phyloP scores from a whole-genome alignment of 441 rosid genomes.

The Dalechampia spathulata region DNA sequence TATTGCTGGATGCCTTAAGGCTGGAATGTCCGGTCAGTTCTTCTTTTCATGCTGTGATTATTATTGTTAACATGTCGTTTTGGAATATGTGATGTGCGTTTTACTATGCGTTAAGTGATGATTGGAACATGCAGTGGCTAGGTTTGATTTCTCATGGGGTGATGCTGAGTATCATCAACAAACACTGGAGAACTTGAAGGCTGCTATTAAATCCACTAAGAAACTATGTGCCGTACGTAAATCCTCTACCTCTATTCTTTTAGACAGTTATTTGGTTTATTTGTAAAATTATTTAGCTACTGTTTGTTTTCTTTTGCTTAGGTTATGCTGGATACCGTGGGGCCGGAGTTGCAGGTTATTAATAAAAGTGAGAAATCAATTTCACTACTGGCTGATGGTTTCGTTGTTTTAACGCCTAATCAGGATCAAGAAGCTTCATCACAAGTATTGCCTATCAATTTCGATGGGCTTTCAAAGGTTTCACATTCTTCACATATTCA shows the following conservation, averaged over 20 bases:
- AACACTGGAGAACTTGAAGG: slow-evolving; percentile 77
- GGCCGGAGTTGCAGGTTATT: slow-evolving; percentile 85
- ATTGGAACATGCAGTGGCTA: slow-evolving; percentile 79
- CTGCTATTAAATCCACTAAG: slow-evolving; percentile 75
- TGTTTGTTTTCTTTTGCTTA: slow-evolving; percentile 13
- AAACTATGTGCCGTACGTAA: slow-evolving; percentile 88
- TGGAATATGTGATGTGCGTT: not conserved
- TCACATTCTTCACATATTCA: too few species aligned
- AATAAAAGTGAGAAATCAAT: slow-evolving; percentile 69
- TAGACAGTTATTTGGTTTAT: not conserved
- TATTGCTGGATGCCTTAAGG: slow-evolving; percentile 78
- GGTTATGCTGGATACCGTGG: slow-evolving; percentile 97
- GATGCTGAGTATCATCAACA: slow-evolving; percentile 71
- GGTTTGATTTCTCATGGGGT: slow-evolving; percentile 94
- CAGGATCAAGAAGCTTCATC: slow-evolving; percentile 73
- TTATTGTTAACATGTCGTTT: too few species aligned
- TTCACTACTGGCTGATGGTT: slow-evolving; percentile 58
- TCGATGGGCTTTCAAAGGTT: slow-evolving; percentile 78
- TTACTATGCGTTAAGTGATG: not conserved
- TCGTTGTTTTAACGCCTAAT: slow-evolving; percentile 72
- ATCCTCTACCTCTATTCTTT: not conserved
- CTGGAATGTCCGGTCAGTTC: slow-evolving; percentile 84
- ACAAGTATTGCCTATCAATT: slow-evolving; percentile 82
- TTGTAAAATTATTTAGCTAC: not conserved
- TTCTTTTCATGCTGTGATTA: slow-evolving; percentile 1